Evolutionary conservation across 257 asterid species (phyloP).

Genomic region (Ligustrum vulgare): DNA sequence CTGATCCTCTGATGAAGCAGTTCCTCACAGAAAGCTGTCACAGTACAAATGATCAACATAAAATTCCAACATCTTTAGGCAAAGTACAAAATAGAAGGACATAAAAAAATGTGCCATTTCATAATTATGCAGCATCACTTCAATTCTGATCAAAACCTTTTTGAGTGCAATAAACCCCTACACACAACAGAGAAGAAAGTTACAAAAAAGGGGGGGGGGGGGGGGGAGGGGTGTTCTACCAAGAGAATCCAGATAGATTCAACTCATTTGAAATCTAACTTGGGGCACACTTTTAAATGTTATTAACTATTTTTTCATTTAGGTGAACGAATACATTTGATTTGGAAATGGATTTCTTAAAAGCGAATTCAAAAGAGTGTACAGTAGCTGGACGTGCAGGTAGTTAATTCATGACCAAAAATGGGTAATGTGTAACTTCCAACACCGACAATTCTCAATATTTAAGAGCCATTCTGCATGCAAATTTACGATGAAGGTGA

Average conservation of each 20-base stretch:
- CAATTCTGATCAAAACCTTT: neutral
- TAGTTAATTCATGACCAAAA: neutral
- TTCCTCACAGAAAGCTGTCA: constrained; percentile 92
- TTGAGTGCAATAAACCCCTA: neutral
- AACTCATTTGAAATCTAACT: neutral
- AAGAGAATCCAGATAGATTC: neutral
- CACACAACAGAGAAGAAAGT: neutral
- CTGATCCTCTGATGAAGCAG: constrained; percentile 98
- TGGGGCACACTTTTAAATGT: neutral
- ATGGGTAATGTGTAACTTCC: neutral
- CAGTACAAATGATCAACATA: neutral
- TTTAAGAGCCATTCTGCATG: neutral
- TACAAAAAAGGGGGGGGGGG: too few species aligned
- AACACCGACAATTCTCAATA: neutral
- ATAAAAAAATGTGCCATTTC: neutral
- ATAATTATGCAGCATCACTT: neutral
- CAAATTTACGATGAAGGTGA: neutral
- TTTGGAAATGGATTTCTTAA: neutral
- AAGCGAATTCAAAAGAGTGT: neutral
- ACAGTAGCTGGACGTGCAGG: neutral
- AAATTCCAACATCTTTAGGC: neutral
- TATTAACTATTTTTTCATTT: neutral
- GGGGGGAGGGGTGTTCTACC: too few species aligned
- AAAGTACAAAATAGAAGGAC: neutral
- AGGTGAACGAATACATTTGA: neutral